Evolutionary conservation across 768 basidiomycete genomes (phyloP).

Genomic region (Rhizopogon salebrosus): DNA sequence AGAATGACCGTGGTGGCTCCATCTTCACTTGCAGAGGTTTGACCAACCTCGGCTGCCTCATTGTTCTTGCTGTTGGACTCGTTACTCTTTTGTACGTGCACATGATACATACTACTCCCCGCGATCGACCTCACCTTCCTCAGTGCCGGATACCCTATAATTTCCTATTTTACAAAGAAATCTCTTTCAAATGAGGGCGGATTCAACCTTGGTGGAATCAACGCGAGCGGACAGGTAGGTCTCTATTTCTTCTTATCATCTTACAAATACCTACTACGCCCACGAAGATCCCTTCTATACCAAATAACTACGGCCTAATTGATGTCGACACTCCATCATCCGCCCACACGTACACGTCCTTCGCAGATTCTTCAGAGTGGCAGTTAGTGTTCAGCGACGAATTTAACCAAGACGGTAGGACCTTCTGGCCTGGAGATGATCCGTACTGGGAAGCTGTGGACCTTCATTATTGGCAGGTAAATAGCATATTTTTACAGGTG

Average conservation of each 20-base stretch:
- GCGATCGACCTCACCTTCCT: not conserved
- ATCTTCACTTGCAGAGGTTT: conserved; percentile 68
- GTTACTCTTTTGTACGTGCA: conserved; percentile 54
- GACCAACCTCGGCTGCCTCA: conserved; percentile 65
- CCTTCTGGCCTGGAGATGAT: conserved; percentile 79
- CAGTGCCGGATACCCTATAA: conserved; percentile 61
- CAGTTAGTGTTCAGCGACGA: conserved; percentile 87
- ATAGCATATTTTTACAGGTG: not conserved
- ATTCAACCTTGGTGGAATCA: conserved; percentile 75
- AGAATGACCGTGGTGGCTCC: conserved; percentile 47
- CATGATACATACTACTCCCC: not conserved
- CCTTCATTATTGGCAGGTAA: conserved; percentile 72
- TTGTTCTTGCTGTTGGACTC: conserved; percentile 47
- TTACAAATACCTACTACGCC: conserved; percentile 2
- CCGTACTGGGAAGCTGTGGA: conserved; percentile 86
- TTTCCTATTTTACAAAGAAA: conserved; percentile 48
- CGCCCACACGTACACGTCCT: conserved; percentile 49
- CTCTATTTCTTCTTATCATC: not conserved
- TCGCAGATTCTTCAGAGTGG: conserved; percentile 44
- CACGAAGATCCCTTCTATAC: conserved; percentile 47
- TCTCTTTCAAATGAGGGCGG: conserved; percentile 47
- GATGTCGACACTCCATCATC: conserved; percentile 69
- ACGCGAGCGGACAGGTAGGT: conserved; percentile 64
- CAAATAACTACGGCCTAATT: conserved; percentile 67
- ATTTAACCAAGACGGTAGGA: conserved; percentile 74